phyloP scores from a whole-genome alignment of 257 asterid species.

The Cruciata laevipes region DNA sequence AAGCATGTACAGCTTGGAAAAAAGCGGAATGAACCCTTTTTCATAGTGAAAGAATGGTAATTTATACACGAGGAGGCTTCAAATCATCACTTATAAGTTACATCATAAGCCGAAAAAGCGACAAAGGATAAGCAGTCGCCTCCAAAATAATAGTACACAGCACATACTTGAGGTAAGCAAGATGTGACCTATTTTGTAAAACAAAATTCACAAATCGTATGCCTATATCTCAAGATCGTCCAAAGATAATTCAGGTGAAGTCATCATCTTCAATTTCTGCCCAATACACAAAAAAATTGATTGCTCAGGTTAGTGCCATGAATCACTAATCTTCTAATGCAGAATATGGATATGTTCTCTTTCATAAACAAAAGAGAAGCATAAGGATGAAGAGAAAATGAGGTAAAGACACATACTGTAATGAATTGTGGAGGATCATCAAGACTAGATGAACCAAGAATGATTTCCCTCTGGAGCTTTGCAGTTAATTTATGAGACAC shows the following conservation, averaged over 20 bases:
- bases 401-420: constrained; percentile 49
- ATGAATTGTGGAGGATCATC: constrained; percentile 95
- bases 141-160: constrained; percentile 8
- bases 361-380: background rate
- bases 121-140: background rate
- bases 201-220: constrained; percentile 25
- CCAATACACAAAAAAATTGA: background rate
- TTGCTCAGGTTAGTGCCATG: background rate
- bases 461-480: constrained; percentile 77
- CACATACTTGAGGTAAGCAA: constrained; percentile 13
- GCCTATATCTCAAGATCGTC: constrained; percentile 83
- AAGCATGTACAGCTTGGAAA: background rate
- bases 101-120: constrained; percentile 16
- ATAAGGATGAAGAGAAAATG: constrained; percentile 7
- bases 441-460: constrained; percentile 93
- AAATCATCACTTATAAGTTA: constrained; percentile 18
- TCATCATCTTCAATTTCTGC: constrained; percentile 88
- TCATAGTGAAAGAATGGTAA: background rate
- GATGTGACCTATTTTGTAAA: constrained; percentile 18
- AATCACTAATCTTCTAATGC: background rate
- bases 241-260: constrained; percentile 59
- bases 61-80: constrained; percentile 16
- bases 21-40: background rate
- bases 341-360: background rate
- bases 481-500: constrained; percentile 85